Evolutionary conservation across 2,329 filamentous ascomycete species (phyloP), one percentile per base, ranked within the genome.

Genomic region (Pyrenochaeta sp.): DNA sequence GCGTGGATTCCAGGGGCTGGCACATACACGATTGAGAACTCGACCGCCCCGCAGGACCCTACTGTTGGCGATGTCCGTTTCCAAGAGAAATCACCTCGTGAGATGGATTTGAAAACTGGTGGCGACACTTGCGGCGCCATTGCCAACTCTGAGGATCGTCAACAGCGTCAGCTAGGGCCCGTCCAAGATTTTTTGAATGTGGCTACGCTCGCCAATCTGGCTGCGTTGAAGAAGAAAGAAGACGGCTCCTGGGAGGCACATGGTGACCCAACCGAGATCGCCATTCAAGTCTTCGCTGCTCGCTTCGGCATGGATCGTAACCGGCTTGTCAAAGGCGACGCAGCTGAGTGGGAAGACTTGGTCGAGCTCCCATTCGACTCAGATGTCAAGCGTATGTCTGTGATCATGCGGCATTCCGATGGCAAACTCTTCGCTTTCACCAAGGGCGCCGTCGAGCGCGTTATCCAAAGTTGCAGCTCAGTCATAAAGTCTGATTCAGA

Each of bases 321-420:
- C 11, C 72, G 73, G 7, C 78, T 81, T 53, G 78, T 77, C 0
- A 72, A 74, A 9, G 55, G 65, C 2, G 43, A 58, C 4, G 35
- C 58, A 17, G 26, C 55, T 5, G 15, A 51, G 1, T 72, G 69
- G 69, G 61, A 65, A 17, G 63, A 69, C 19, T 41, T 85, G 17
- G 82, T 83, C 1, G 87, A 90, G 57, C 88, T 87, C 45, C 87
- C 86, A 0, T 90, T 90, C 51, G 87, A 90, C 61, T 89, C 86
- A 0, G 82, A 82, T 44, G 81, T 89, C 51, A 90, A 90, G 74
- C 87, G 85, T 58, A 90, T 90, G 87, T 87, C 85, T 0, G 85
- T 88, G 24, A 83, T 89, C 39, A 87, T 86, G 65, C 61, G 77
- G 29, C 67, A 78, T 11, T 32, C 44, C 2, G 50, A 30, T 14